Base-by-base conservation (phyloP, 2,329 filamentous ascomycete genomes). In the Pseudocercospora musae region DNA sequence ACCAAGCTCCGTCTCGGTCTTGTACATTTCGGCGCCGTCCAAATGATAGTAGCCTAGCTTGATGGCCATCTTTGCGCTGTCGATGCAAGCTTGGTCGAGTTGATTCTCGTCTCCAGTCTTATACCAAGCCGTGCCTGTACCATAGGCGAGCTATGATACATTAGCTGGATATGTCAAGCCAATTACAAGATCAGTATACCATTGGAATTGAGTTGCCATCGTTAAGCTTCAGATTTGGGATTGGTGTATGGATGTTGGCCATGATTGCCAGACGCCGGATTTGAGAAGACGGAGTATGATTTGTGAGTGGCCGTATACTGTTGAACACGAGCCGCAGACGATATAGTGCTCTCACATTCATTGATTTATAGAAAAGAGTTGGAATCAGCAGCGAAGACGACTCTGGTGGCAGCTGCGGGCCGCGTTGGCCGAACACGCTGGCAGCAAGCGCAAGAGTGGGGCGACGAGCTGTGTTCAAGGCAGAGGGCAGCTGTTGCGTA, bases 131-230 rank as follows among this genome's bases (percentile, higher is more conserved):
- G 89, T 91, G 46, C 90, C 89, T 3, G 90, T 84, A 23, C 90
- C 90, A 70, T 90, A 92, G 44, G 82, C 87, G 18, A 92, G 78
- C 87, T 89, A n/a, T 25, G 46, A 44, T 49, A 13, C 2, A 40
- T 65, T 53, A 65, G 49, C 53, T 56, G 21, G 1, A 31, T 62
- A 52, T 31, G n/a, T 33, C 7, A 25, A 46, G 20, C 29, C 62
- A 21, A 33, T 27, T 11, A n/a, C 40, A 20, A 18, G 49, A 33
- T 13, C 64, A 62, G 46, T 55, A n/a, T 77, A 88, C 86, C 80
- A 89, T 82, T 10, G 90, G 90, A 58, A 93, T 90, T 62, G 85
- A 83, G 64, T 85, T 85, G 64, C 89, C 89, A 78, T 93, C 88
- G 68, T 90, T 91, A 60, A 93, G 81, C 78, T 88, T 68, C 11